Evolutionary conservation across 805 yeast species (phyloP).

Genomic region (Zygosaccharomyces lentus): DNA sequence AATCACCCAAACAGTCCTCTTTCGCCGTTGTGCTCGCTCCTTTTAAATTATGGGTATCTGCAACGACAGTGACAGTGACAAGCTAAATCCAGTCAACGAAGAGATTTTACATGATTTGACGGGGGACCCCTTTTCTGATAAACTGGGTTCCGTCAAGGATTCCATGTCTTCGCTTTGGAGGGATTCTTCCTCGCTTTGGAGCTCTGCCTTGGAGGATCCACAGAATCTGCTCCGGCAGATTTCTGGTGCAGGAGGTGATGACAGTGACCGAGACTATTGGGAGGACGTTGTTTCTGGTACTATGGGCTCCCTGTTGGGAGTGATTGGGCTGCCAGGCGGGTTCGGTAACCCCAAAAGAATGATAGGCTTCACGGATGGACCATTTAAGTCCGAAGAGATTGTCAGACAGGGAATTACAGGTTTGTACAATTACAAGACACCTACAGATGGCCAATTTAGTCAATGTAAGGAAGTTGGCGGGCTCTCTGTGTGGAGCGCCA

Average conservation of each 20-base stretch:
- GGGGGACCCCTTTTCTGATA: slow-evolving; percentile 11
- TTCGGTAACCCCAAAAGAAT: slow-evolving; percentile 19
- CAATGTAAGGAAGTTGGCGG: slow-evolving; percentile 66
- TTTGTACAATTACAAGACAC: slow-evolving; percentile 51
- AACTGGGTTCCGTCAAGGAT: slow-evolving; percentile 14
- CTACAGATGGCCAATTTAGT: slow-evolving; percentile 54
- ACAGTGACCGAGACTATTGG: slow-evolving; percentile 17
- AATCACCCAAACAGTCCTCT: neutral
- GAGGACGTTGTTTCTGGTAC: slow-evolving; percentile 18
- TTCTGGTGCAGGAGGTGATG: slow-evolving; percentile 5
- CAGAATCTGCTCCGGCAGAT: slow-evolving; percentile 11
- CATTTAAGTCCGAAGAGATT: slow-evolving; percentile 15
- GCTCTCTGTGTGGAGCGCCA: slow-evolving; percentile 71
- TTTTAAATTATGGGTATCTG: slow-evolving; percentile 18
- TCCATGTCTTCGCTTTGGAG: slow-evolving; percentile 17
- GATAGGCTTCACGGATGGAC: slow-evolving; percentile 17
- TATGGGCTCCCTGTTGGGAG: slow-evolving; percentile 27
- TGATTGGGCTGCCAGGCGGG: slow-evolving; percentile 23
- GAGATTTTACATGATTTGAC: slow-evolving; percentile 11
- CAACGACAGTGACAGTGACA: slow-evolving; percentile 16
- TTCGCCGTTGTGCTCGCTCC: neutral
- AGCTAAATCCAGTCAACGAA: slow-evolving; percentile 15
- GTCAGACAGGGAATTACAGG: slow-evolving; percentile 36
- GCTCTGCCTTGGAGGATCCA: slow-evolving; percentile 17
- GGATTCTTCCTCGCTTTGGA: slow-evolving; percentile 19